A percentile compares a stretch with the other conserved stretches of the same genome.
phyloP scores from a whole-genome alignment of 306 rosid species.

The Medicago arabica region DNA sequence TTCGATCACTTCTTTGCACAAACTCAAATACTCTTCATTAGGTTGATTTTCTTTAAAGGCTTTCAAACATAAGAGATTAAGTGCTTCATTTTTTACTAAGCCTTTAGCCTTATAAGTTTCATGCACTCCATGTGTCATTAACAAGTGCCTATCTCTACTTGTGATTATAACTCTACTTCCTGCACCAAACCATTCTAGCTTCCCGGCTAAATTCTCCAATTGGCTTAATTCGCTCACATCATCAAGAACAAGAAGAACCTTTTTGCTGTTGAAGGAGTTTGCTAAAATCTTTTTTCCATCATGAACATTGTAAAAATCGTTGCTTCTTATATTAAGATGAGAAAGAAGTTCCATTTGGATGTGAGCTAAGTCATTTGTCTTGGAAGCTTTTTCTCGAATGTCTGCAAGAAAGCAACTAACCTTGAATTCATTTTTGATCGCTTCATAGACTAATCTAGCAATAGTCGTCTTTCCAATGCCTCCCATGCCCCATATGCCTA shows the following conservation, averaged over 20 bases:
- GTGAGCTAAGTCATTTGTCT: slow-evolving; percentile 28
- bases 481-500: slow-evolving; percentile 54
- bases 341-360: slow-evolving; percentile 45
- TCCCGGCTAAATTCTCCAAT: slow-evolving; percentile 38
- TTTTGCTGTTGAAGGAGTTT: slow-evolving; percentile 26
- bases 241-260: slow-evolving; percentile 48
- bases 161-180: slow-evolving; percentile 56
- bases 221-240: slow-evolving; percentile 48
- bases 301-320: background rate
- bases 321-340: background rate
- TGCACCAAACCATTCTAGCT: slow-evolving; percentile 48
- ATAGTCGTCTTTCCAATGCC: slow-evolving; percentile 47
- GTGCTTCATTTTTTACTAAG: slow-evolving; percentile 29
- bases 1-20: slow-evolving; percentile 38
- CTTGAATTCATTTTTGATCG: slow-evolving; percentile 14
- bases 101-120: slow-evolving; percentile 3
- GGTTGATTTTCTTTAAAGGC: slow-evolving; percentile 44
- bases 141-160: slow-evolving; percentile 39
- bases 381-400: slow-evolving; percentile 34
- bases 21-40: slow-evolving; percentile 26
- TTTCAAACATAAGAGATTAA: slow-evolving; percentile 40
- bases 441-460: slow-evolving; percentile 43
- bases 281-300: slow-evolving; percentile 39
- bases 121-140: slow-evolving; percentile 35
- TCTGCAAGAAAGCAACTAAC: slow-evolving; percentile 44